Evolutionary conservation across 768 basidiomycete species (phyloP), one percentile per base, ranked within the genome.

Genomic region (Pulveroboletus sp.): DNA sequence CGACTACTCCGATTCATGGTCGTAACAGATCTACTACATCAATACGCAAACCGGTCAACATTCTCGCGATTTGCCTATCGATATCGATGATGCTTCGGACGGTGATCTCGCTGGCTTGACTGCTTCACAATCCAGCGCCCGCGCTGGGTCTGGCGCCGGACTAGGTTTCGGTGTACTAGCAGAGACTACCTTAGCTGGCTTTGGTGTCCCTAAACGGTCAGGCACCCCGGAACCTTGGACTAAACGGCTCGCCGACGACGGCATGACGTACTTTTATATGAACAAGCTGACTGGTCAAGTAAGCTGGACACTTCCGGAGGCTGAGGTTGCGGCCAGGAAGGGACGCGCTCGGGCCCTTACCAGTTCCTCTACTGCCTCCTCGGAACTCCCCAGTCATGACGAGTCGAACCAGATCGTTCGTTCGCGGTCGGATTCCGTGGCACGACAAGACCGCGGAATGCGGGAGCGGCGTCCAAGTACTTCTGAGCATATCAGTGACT

Each of bases 1-100:
- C 17, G 36, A 19, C 13, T 32, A 31, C 19, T 33, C 41, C 36
- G 14, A 33, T 42, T 43, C 1, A 55, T 31, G 40, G 3, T 21
- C 34, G 17, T n/a, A 27, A 43, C 46, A 97, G 94, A 93, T 99
- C 64, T 94, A 85, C 74, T 99, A 97, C 70, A 79, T 91, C 54
- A 99, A 98, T 62, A 91, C 90, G 2, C 80, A 87, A 56, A 91
- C 89, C 6, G 89, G 89, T 27, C 79, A 90, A 65, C 82, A 81
- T 35, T 84, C 92, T 23, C 79, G 84, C 57, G 90, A 97, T 58
- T 70, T 95, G n/a, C 94, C 94, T 20, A 72, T 74, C 40, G 88
- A 90, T 62, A 70, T 75, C 11, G 85, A 87, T 41, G 84, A 86
- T 39, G 67, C 72, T 31, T 79, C 82, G 2, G 84, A 85, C 50